Evolutionary conservation across 768 basidiomycete species (phyloP), one percentile per base, ranked within the genome.

Genomic region (Pholiota microspora): DNA sequence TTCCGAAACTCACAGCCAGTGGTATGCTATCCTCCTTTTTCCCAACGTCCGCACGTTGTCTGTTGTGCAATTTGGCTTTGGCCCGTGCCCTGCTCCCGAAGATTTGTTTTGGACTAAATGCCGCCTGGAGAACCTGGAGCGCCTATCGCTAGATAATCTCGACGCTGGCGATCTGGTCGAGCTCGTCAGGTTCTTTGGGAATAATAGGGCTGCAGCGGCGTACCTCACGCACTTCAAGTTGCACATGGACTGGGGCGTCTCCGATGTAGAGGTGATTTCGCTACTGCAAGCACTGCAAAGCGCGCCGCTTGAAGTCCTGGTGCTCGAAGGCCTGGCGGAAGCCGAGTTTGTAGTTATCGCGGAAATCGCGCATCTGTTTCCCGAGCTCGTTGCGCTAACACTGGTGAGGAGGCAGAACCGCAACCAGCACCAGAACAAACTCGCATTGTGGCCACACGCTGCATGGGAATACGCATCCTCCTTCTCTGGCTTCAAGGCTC

Each of bases 181-280:
- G 29, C 52, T 65, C 23, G 51, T 46, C n/a, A 27, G 40, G 9
- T 61, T 59, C 35, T 55, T 56, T 15, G 24, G n/a, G 9, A 49
- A n/a, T 23, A 51, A 54, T 47, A 36, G 10, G 13, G 18, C 5
- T 23, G 45, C 55, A 12, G 51, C 42, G 10, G 31, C 32, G 24
- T 35, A 46, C 10, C 50, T 69, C 21, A 69, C 65, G 3, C 67
- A 68, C 44, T 64, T 68, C 63, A 68, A 67, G 29, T 53, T 69
- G n/a, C 59, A 60, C 54, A 58, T 63, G 45, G 51, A 59, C 29
- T 61, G 59, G 58, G 64, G 64, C 25, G 35, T 67, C 9, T 46
- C 62, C 6, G 67, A 69, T 25, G 38, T 46, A 10, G 59, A 59
- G 9, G 52, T 61, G 4, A 27, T 56, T 10, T 12, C 35, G 2